phyloP scores from a whole-genome alignment of 176 grass and related monocot genomes.

The Hordeum marinum region DNA sequence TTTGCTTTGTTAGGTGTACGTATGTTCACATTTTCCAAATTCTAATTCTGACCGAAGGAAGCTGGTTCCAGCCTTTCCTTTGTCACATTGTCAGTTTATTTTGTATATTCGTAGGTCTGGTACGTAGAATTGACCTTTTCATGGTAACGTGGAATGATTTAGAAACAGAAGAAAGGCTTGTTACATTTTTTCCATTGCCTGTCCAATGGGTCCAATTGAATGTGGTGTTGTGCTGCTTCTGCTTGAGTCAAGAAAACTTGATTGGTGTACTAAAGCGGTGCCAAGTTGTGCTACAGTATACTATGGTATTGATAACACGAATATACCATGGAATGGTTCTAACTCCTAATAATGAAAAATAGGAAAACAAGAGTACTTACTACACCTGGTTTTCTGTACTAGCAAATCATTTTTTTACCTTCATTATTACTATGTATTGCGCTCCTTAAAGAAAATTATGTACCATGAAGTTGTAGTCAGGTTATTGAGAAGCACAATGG shows the following conservation, averaged over 20 bases:
- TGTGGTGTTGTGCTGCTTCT: slow-evolving; percentile 4
- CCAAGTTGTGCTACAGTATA: not conserved
- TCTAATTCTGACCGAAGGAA: not conserved
- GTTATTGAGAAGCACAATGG: not conserved
- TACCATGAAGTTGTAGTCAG: not conserved
- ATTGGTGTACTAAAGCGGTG: not conserved
- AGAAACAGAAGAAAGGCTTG: not conserved
- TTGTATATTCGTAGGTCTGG: not conserved
- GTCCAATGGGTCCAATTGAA: not conserved
- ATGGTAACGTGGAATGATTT: not conserved
- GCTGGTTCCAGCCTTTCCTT: not conserved
- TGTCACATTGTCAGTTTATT: not conserved
- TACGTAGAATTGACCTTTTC: slow-evolving; percentile 2
- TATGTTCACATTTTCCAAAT: slow-evolving; percentile 10
- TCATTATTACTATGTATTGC: not conserved
- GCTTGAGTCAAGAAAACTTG: not conserved
- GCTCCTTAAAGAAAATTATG: not conserved
- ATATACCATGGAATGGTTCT: not conserved
- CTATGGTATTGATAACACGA: not conserved
- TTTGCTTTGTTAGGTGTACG: slow-evolving; percentile 5
- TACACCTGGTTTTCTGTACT: not conserved
- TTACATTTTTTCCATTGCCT: slow-evolving; percentile 1
- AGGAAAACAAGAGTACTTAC: not conserved
- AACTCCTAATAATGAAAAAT: slow-evolving; percentile 1
- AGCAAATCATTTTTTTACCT: not conserved